Conservation (phyloP, 2,329 filamentous ascomycete genomes). For the Hyphodiscus sp. region DNA sequence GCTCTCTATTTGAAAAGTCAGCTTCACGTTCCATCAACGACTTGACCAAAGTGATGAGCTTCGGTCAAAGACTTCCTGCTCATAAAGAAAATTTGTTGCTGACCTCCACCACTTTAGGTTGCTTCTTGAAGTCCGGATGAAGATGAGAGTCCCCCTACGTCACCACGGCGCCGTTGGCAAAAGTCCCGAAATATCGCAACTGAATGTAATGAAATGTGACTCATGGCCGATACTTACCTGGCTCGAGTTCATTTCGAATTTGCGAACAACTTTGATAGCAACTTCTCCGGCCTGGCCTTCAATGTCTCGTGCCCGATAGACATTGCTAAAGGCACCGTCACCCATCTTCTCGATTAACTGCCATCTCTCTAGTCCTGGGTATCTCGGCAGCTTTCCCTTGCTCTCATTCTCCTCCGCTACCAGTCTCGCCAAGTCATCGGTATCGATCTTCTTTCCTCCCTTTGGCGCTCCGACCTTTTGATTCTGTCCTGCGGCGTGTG, state of each 20-base stretch:
- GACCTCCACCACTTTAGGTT: constrained; percentile 96
- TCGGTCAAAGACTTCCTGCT: not conserved
- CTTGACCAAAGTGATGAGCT: not conserved
- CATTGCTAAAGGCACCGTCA: constrained; percentile 97
- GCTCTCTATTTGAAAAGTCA: constrained; percentile 59
- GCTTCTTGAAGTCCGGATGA: constrained; percentile 94
- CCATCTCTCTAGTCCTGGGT: constrained; percentile 82
- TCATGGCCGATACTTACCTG: constrained; percentile 66
- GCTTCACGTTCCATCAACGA: constrained; percentile 4
- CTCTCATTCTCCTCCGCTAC: constrained; percentile 87
- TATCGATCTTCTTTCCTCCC: constrained; percentile 41
- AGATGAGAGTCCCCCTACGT: constrained; percentile 82
- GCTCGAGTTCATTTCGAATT: constrained; percentile 97
- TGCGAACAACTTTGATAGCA: constrained; percentile 97
- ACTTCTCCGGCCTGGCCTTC: constrained; percentile 70
- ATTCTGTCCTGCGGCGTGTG: constrained; percentile 58
- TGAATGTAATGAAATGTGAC: constrained; percentile 28
- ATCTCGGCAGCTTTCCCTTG: constrained; percentile 77
- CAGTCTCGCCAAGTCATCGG: constrained; percentile 73
- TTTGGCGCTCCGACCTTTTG: constrained; percentile 28
- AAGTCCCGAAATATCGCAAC: constrained; percentile 22
- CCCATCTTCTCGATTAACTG: constrained; percentile 94
- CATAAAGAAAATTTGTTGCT: constrained; percentile 39
- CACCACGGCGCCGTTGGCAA: constrained; percentile 48
- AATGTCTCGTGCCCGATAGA: constrained; percentile 79